These are phyloP conservation scores for Pelagophyceae sp. DNA, from an alignment of 352 stramenopile genomes.

Conservation along the genomic window DNA sequence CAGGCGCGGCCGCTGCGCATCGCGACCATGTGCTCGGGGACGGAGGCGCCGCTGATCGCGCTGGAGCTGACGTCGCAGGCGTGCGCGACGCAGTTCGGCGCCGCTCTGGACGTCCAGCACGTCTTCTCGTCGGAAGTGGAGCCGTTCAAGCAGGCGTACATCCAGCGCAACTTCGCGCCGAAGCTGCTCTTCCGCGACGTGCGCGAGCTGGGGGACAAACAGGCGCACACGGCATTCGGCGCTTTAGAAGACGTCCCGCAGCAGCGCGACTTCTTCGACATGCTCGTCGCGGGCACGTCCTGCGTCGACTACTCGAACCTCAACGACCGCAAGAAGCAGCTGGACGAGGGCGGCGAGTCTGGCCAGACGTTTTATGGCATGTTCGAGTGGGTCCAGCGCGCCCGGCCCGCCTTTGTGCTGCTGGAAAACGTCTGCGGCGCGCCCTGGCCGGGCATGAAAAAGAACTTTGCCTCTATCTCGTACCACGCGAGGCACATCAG, in stretches of 20 bases:
- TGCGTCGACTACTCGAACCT: constrained; percentile 53
- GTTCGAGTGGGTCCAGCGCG: constrained; percentile 47
- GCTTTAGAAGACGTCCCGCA: constrained; percentile 33
- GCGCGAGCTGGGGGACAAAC: constrained; percentile 40
- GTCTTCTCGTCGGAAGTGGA: constrained; percentile 54
- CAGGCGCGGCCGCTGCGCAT: constrained; percentile 34
- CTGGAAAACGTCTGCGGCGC: constrained; percentile 56
- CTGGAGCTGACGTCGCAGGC: constrained; percentile 40
- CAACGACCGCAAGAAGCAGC: constrained; percentile 40
- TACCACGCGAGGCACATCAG: constrained; percentile 42
- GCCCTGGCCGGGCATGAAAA: constrained; percentile 45
- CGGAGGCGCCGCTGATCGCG: constrained; percentile 46
- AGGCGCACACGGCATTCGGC: constrained; percentile 40
- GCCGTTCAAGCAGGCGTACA: constrained; percentile 58
- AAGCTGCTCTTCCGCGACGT: constrained; percentile 50
- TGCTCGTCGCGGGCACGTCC: constrained; percentile 51
- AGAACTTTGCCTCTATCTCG: constrained; percentile 32
- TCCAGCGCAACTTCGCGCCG: constrained; percentile 49
- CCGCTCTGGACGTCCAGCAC: constrained; percentile 34
- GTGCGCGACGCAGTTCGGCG: constrained; percentile 27
- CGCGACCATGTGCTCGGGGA: constrained; percentile 51
- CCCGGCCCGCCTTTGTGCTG: constrained; percentile 42
- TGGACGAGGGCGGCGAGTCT: constrained; percentile 46
- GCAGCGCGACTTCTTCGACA: constrained; percentile 33
- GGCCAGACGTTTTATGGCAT: constrained; percentile 52